Evolutionary conservation across 345 rosid genomes (phyloP).

Genomic region (Salix dunnii): DNA sequence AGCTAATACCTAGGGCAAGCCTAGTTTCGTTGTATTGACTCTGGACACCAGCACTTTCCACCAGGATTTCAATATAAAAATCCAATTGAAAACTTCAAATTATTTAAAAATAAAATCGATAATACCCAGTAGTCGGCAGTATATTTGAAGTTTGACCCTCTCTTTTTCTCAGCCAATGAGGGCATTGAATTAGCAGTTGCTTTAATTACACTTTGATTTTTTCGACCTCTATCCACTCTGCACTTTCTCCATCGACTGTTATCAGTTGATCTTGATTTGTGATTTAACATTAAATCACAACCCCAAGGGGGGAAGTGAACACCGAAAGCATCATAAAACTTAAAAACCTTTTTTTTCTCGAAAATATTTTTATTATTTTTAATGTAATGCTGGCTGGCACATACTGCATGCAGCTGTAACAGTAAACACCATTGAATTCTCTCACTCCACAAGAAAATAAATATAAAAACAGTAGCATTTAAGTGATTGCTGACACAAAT

Average conservation of each 20-base stretch:
- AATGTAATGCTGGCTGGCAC: too few species aligned
- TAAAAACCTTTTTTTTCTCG: too few species aligned
- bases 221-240: neutral
- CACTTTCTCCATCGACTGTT: neutral
- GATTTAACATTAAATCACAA: neutral
- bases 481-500: conserved; percentile 1
- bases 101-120: too few species aligned
- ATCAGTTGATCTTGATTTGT: neutral
- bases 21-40: neutral
- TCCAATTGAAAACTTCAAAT: too few species aligned
- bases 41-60: neutral
- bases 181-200: neutral
- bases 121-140: too few species aligned
- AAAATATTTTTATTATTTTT: too few species aligned
- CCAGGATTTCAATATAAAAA: neutral
- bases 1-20: neutral
- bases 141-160: too few species aligned
- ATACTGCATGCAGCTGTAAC: neutral
- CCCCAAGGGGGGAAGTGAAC: neutral
- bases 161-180: too few species aligned
- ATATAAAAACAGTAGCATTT: neutral
- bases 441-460: neutral
- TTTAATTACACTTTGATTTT: neutral
- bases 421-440: neutral
- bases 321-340: neutral